These are phyloP conservation scores for Leishmania aethiopica DNA, from an alignment of 208 protist species.

Conservation along the genomic window DNA sequence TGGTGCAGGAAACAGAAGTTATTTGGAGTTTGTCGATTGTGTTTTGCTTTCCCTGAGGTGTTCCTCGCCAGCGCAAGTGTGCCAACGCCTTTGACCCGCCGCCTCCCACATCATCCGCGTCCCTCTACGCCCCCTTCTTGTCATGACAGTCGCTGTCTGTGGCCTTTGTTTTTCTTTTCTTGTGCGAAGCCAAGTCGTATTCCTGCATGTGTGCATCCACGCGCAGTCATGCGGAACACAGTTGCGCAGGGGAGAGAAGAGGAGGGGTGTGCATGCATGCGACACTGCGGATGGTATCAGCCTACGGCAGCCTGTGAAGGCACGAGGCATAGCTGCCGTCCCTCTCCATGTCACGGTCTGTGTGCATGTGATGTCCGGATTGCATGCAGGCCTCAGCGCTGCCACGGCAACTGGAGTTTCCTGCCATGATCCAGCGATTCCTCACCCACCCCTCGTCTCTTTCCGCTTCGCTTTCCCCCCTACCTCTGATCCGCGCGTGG, in stretches of 20 bases:
- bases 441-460: not conserved
- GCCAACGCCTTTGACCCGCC: not conserved
- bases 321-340: not conserved
- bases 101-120: too few relatives aligned
- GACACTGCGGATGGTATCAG: not conserved
- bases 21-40: not conserved
- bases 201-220: not conserved
- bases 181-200: not conserved
- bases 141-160: not conserved
- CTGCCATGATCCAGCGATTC: not conserved
- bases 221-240: not conserved
- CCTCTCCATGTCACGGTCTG: not conserved
- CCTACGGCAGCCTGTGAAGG: not conserved
- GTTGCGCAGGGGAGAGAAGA: not conserved
- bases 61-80: not conserved
- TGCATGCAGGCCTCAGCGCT: not conserved
- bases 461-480: not conserved
- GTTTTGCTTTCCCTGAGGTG: not conserved
- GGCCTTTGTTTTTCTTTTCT: too few relatives aligned
- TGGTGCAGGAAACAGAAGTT: not conserved
- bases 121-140: not conserved
- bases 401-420: not conserved
- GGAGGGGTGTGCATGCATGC: not conserved
- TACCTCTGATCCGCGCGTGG: not conserved
- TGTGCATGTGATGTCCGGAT: not conserved